phyloP scores from a whole-genome alignment of 805 yeast species.

The Pichia membranifaciens region DNA sequence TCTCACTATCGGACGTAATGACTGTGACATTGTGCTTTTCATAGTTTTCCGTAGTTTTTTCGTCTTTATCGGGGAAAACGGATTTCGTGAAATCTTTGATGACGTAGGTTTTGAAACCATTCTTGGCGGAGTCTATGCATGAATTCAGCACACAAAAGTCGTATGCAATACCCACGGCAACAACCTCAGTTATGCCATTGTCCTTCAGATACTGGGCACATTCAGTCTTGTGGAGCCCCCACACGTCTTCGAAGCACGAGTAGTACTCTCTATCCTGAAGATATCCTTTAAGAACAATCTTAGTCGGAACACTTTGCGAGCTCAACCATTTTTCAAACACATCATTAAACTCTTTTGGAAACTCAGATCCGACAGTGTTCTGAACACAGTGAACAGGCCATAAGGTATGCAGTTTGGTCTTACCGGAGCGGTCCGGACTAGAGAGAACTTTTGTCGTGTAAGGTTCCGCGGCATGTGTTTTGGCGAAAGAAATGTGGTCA shows the following conservation, averaged over 20 bases:
- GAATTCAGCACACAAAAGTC: slow-evolving; percentile 83
- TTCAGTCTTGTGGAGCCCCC: slow-evolving; percentile 69
- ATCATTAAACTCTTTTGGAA: slow-evolving; percentile 46
- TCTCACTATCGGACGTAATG: slow-evolving; percentile 4
- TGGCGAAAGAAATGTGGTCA: slow-evolving; percentile 78
- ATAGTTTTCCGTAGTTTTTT: slow-evolving; percentile 31
- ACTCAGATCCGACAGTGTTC: slow-evolving; percentile 56
- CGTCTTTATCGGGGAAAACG: slow-evolving; percentile 41
- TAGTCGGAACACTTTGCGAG: slow-evolving; percentile 33
- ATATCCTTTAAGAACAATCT: slow-evolving; percentile 63
- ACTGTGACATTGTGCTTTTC: slow-evolving; percentile 30
- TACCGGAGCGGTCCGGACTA: slow-evolving; percentile 41
- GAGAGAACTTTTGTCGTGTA: slow-evolving; percentile 43
- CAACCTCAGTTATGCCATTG: slow-evolving; percentile 51
- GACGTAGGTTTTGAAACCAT: slow-evolving; percentile 63
- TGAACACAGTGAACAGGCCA: slow-evolving; percentile 96
- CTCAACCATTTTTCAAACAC: slow-evolving; percentile 23
- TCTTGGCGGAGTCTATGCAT: slow-evolving; percentile 57
- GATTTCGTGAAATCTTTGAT: slow-evolving; percentile 50
- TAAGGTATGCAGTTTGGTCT: slow-evolving; percentile 39
- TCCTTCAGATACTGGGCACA: slow-evolving; percentile 43
- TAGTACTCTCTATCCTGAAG: slow-evolving; percentile 73
- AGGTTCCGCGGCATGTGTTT: slow-evolving; percentile 49
- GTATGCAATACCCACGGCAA: slow-evolving; percentile 75
- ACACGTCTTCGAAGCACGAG: slow-evolving; percentile 78